phyloP scores from a whole-genome alignment of 2,329 filamentous ascomycete genomes.

The Boeremia lycopersici region DNA sequence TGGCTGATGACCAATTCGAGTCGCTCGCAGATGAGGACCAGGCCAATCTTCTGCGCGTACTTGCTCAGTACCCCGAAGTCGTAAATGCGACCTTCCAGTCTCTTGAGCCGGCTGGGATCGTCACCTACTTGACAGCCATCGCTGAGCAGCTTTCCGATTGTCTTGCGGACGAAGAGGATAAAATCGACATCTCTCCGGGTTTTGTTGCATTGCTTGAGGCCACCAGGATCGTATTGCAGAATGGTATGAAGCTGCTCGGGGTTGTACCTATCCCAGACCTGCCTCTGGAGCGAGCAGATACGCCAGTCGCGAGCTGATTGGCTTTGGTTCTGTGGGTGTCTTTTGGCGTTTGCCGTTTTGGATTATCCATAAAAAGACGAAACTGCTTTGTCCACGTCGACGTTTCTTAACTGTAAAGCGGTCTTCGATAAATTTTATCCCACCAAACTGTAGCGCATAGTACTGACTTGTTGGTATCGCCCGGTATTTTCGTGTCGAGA shows the following conservation, averaged over 20 bases:
- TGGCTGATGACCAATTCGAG: constrained; percentile 32
- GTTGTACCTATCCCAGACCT: constrained; percentile 22
- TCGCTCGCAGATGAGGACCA: constrained; percentile 31
- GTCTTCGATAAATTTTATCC: too few species aligned
- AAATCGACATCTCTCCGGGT: constrained; percentile 22
- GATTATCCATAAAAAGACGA: too few species aligned
- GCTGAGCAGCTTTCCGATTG: constrained; percentile 33
- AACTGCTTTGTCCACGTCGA: too few species aligned
- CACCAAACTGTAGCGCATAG: too few species aligned
- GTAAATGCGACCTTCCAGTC: constrained; percentile 31
- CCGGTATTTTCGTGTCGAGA: too few species aligned
- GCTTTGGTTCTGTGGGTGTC: background rate
- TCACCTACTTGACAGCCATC: constrained; percentile 36
- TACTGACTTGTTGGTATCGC: too few species aligned
- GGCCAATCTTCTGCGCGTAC: constrained; percentile 33
- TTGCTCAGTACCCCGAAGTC: constrained; percentile 42
- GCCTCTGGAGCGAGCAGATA: constrained; percentile 31
- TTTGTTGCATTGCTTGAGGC: constrained; percentile 34
- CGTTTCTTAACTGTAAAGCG: too few species aligned
- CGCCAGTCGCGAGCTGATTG: constrained; percentile 23
- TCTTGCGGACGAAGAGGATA: constrained; percentile 27
- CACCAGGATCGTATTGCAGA: constrained; percentile 37
- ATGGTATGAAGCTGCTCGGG: constrained; percentile 39
- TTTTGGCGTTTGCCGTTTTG: background rate
- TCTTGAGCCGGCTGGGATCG: constrained; percentile 36